Percentiles rank a stretch among this genome's conserved stretches.
Evolutionary conservation across 495 filamentous ascomycete species (phyloP).

Genomic region (Delitschia confertaspora): DNA sequence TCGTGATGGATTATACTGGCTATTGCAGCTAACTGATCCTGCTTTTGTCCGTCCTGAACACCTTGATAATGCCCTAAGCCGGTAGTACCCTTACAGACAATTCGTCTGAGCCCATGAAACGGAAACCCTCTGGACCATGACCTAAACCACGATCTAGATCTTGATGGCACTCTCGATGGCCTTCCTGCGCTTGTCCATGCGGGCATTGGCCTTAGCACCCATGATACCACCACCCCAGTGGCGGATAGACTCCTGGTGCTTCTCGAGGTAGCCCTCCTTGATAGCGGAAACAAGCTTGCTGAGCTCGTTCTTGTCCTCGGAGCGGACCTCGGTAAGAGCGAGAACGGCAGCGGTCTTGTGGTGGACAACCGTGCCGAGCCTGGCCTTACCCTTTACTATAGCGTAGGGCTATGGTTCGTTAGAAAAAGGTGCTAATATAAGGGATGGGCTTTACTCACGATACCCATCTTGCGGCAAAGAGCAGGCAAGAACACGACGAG

Average conservation of each 20-base stretch:
- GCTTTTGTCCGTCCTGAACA: constrained; percentile 21
- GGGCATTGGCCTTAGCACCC: constrained; percentile 91
- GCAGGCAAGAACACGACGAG: constrained; percentile 97
- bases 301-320: constrained; percentile 95
- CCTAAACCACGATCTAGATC: constrained; percentile 55
- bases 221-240: constrained; percentile 99
- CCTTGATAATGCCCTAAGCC: constrained; percentile 21
- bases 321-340: constrained; percentile 89
- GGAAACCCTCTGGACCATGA: constrained; percentile 4
- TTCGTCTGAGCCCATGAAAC: constrained; percentile 21
- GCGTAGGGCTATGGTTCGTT: too few relatives aligned
- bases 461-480: constrained; percentile 99
- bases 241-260: constrained; percentile 84
- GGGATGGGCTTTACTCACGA: too few relatives aligned
- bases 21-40: too few relatives aligned
- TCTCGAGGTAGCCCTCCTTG: constrained; percentile 97
- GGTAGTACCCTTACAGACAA: constrained; percentile 21
- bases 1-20: constrained; percentile 9
- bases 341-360: constrained; percentile 97
- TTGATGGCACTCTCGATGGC: constrained; percentile 86
- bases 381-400: constrained; percentile 99
- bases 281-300: constrained; percentile 90
- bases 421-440: too few relatives aligned
- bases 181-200: constrained; percentile 94
- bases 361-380: constrained; percentile 97